phyloP scores from a whole-genome alignment of 441 rosid species.

The Kokia cookei region DNA sequence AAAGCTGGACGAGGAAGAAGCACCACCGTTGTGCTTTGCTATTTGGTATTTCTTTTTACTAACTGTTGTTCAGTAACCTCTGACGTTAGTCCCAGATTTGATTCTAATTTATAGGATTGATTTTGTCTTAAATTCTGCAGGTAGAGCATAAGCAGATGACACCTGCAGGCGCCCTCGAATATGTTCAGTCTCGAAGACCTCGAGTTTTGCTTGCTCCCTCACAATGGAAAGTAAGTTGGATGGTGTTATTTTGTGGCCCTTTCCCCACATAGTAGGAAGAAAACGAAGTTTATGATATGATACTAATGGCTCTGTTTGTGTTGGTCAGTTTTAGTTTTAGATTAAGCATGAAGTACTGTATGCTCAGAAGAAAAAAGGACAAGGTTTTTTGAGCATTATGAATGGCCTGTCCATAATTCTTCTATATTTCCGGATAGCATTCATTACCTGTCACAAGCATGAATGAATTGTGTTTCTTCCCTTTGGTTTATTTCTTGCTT shows the following conservation, averaged over 20 bases:
- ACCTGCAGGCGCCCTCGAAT: conserved; percentile 61
- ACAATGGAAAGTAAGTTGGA: conserved; percentile 60
- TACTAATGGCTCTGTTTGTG: not conserved
- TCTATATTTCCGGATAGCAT: not conserved
- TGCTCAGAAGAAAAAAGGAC: not conserved
- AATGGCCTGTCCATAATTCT: not conserved
- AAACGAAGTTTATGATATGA: not conserved
- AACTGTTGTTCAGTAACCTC: not conserved
- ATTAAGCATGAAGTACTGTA: not conserved
- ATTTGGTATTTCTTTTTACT: conserved; percentile 42
- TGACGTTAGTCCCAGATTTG: not conserved
- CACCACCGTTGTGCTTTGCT: conserved; percentile 77
- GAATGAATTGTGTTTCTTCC: not conserved
- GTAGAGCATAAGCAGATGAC: conserved; percentile 70
- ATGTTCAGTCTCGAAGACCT: conserved; percentile 74
- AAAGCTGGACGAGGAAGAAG: conserved; percentile 89
- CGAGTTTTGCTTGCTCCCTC: conserved; percentile 68
- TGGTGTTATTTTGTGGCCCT: not conserved
- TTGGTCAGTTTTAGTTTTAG: not conserved
- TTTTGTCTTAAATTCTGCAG: conserved; percentile 27
- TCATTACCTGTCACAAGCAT: conserved; percentile 2
- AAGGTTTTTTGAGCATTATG: not conserved
- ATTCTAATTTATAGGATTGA: not conserved
- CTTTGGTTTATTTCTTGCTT: not conserved
- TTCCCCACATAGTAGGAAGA: not conserved